phyloP scores from a whole-genome alignment of 2,329 filamentous ascomycete species.

The Sporothrix variecibatus region DNA sequence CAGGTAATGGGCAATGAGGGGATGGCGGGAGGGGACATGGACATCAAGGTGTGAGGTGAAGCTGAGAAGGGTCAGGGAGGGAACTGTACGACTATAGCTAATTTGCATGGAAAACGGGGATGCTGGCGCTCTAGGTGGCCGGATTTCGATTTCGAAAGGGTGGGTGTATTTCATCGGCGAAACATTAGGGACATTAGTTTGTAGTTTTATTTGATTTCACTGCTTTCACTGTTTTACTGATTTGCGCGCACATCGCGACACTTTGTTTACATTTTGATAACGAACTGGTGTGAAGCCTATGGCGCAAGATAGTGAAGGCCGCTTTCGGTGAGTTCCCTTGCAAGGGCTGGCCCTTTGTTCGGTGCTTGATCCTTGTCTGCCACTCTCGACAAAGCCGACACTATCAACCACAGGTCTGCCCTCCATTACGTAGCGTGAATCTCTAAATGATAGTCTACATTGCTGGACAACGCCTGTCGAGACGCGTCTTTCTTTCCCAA shows the following conservation, averaged over 20 bases:
- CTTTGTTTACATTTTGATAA: background rate
- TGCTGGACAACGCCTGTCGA: background rate
- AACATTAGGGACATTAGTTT: background rate
- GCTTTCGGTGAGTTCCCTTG: background rate
- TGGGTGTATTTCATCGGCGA: background rate
- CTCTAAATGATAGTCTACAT: background rate
- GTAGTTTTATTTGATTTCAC: background rate
- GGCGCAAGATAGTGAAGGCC: background rate
- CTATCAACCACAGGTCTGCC: background rate
- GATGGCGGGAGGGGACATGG: background rate
- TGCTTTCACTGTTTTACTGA: background rate
- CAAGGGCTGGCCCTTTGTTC: background rate
- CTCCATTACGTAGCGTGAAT: background rate
- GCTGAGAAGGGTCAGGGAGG: background rate
- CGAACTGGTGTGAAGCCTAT: background rate
- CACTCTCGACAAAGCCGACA: background rate
- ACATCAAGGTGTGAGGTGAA: background rate
- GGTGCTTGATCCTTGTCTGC: background rate
- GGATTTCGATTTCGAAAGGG: background rate
- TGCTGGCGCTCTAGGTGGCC: constrained; percentile 6
- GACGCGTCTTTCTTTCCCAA: background rate
- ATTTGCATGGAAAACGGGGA: constrained; percentile 4
- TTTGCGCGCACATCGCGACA: background rate
- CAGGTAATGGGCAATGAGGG: background rate
- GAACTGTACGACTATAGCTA: background rate